Percentiles rank a stretch among this genome's conserved stretches.
Evolutionary conservation across 2,329 filamentous ascomycete species (phyloP).

Genomic region (Epichloe bromicola): DNA sequence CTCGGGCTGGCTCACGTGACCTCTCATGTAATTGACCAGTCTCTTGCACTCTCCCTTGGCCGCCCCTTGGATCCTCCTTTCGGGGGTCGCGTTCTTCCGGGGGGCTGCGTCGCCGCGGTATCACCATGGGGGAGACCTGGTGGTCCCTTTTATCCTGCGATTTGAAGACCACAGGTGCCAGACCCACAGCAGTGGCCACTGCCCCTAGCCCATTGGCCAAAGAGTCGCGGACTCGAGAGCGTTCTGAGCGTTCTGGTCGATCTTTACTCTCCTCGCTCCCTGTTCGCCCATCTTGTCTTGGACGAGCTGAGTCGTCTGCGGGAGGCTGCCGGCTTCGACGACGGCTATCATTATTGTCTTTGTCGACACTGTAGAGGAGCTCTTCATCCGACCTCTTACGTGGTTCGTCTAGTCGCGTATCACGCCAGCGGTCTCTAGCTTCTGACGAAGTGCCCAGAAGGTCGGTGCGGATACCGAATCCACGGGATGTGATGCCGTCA

Average conservation of each 20-base stretch:
- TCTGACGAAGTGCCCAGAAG: constrained; percentile 26
- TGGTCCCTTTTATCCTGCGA: constrained; percentile 23
- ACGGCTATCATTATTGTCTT: constrained; percentile 17
- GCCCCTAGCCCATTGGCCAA: constrained; percentile 33
- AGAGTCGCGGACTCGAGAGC: constrained; percentile 33
- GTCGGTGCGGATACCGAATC: constrained; percentile 39
- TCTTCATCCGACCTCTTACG: constrained; percentile 21
- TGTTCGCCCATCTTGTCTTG: constrained; percentile 17
- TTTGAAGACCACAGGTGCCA: constrained; percentile 25
- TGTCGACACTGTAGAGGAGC: constrained; percentile 14
- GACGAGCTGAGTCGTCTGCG: constrained; percentile 17
- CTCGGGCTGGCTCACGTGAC: neutral
- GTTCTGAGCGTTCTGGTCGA: constrained; percentile 27
- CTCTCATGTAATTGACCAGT: constrained; percentile 5
- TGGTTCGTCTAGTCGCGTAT: constrained; percentile 17
- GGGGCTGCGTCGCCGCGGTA: constrained; percentile 19
- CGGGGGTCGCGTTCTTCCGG: constrained; percentile 17
- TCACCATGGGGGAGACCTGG: constrained; percentile 14
- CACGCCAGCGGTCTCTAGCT: constrained; percentile 24
- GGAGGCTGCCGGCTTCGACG: constrained; percentile 13
- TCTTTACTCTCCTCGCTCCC: constrained; percentile 18
- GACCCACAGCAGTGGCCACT: constrained; percentile 34
- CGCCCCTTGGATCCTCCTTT: constrained; percentile 10
- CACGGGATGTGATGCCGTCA: constrained; percentile 32
- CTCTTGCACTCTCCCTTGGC: constrained; percentile 11